Base-by-base conservation (phyloP, 805 yeast genomes). In the Wickerhamiella occidentalis region DNA sequence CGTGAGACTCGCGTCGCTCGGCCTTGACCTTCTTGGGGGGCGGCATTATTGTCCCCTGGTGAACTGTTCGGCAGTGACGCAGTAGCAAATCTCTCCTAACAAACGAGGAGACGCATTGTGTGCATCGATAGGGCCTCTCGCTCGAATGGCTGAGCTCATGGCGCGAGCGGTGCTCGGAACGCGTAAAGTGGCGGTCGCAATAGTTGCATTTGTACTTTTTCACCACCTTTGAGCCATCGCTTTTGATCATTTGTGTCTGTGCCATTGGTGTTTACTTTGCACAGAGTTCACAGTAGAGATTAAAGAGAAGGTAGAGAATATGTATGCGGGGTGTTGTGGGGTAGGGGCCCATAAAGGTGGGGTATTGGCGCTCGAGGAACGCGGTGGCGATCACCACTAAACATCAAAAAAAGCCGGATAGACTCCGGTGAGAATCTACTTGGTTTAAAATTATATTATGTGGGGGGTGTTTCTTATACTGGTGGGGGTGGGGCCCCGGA, bases 111-210 rank as follows among this genome's bases (percentile, higher is more conserved):
- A 78, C 71, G 61, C 94, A 84, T 47, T 77, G 72, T 30, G 74
- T 68, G 58, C 94, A 84, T 51, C 77, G 78, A 65, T 81, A 84
- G 0, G 94, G 94, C 54, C 85, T 78, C 58, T 80, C 85, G 58
- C 82, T 82, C 12, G 87, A 82, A 60, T 83, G 92, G 1, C 86
- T 79, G 23, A 88, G 66, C 62, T 83, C 90, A 58, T 83, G 92
- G 45, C 92, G 73, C 38, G 80, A 76, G 56, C 81, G 75, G 63
- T 83, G 92, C 61, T 83, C 92, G 9, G 83, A 76, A 47, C 92
- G 68, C n/a, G 86, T 77, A 60, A 83, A 83, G 6, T 85, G 81
- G 54, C 88, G 70, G 28, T 87, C 84, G 58, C 94, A 84, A 60
- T 76, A 83, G 6, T 83, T 78, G 65, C 94, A 84, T 36, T 81